These are phyloP conservation scores for Lipomyces japonicus DNA, from an alignment of 805 yeast species.

Conservation along the genomic window DNA sequence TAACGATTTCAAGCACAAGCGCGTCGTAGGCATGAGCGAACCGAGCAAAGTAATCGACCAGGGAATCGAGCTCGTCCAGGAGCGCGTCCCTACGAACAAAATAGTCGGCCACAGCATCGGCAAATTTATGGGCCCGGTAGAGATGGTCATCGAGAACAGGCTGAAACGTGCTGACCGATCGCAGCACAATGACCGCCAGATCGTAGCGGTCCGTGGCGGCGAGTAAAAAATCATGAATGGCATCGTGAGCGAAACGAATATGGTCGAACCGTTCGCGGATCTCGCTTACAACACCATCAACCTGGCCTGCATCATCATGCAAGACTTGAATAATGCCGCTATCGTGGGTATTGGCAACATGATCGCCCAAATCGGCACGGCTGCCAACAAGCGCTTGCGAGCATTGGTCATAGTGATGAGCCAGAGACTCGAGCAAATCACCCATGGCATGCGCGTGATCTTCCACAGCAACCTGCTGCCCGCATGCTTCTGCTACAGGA, in stretches of 20 bases:
- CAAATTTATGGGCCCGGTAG: constrained; percentile 29
- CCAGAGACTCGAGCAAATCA: constrained; percentile 60
- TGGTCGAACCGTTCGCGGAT: constrained; percentile 18
- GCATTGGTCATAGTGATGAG: constrained; percentile 83
- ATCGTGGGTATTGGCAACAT: constrained; percentile 29
- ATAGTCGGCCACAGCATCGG: constrained; percentile 33
- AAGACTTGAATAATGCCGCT: constrained; percentile 57
- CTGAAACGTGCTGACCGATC: neutral
- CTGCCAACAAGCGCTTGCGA: constrained; percentile 44
- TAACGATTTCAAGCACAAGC: constrained; percentile 49
- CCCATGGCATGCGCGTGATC: constrained; percentile 64
- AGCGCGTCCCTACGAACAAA: constrained; percentile 29
- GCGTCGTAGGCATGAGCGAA: constrained; percentile 53
- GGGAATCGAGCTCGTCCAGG: constrained; percentile 39
- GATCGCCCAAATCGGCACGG: constrained; percentile 34
- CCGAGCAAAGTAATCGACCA: constrained; percentile 48
- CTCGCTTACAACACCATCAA: constrained; percentile 32
- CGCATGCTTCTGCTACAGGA: constrained; percentile 9
- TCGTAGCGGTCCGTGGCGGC: constrained; percentile 4
- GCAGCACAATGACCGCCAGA: neutral
- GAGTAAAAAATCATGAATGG: constrained; percentile 14
- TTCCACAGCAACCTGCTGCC: constrained; percentile 30
- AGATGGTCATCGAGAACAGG: constrained; percentile 13
- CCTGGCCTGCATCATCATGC: constrained; percentile 37
- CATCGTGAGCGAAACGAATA: constrained; percentile 7